phyloP scores from a whole-genome alignment of 2,329 filamentous ascomycete genomes.

The Talaromyces funiculosus region DNA sequence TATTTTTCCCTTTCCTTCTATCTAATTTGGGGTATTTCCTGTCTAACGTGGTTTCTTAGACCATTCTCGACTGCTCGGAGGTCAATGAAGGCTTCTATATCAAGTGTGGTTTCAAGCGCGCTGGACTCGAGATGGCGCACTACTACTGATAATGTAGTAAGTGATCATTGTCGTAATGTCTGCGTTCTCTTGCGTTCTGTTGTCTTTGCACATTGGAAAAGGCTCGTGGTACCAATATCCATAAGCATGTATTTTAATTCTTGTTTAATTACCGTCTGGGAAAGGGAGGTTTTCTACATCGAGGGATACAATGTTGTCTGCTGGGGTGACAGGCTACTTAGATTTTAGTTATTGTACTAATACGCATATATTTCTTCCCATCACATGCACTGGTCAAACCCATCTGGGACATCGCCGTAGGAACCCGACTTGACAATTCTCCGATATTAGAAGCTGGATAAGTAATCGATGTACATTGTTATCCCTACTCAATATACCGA shows the following conservation, averaged over 20 bases:
- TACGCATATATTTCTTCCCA: neutral
- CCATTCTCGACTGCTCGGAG: slow-evolving; percentile 92
- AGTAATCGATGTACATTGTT: neutral
- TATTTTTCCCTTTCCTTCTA: slow-evolving; percentile 21
- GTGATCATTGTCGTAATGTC: neutral
- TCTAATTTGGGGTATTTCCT: neutral
- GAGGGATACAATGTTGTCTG: neutral
- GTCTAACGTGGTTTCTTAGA: slow-evolving; percentile 46
- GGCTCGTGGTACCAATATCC: neutral
- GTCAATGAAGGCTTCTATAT: slow-evolving; percentile 96
- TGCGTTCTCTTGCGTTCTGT: neutral
- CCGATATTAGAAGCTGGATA: neutral
- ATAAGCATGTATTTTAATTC: neutral
- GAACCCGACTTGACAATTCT: neutral
- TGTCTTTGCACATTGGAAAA: neutral
- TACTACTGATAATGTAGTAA: slow-evolving; percentile 57
- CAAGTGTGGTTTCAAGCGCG: slow-evolving; percentile 91
- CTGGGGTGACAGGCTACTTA: neutral
- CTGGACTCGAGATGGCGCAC: slow-evolving; percentile 93
- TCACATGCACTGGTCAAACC: too few species aligned
- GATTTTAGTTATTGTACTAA: neutral
- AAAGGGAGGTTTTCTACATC: neutral
- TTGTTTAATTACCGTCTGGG: neutral
- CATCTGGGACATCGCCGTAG: neutral
- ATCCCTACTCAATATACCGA: neutral